A percentile compares a stretch with the other conserved stretches of the same genome.
Conservation (phyloP, 140 eudicot species). For the Senecio squalidus region DNA sequence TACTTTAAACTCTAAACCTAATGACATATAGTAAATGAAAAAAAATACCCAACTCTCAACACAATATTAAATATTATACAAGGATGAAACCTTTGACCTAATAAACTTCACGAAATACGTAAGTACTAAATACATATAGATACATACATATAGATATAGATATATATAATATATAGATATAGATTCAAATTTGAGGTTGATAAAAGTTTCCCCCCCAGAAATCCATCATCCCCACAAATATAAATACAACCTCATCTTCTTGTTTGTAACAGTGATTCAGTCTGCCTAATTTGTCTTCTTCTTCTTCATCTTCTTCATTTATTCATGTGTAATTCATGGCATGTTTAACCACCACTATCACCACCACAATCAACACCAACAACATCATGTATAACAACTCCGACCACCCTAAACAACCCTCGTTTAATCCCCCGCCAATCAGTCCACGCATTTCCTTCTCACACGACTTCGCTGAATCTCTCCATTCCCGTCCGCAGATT, state of each 20-base stretch:
- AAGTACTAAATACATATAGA: no score
- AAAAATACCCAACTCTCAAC: no score
- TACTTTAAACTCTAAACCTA: no score
- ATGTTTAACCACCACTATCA: conserved; percentile 7
- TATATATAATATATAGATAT: no score
- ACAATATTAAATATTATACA: no score
- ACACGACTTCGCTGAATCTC: conserved; percentile 63
- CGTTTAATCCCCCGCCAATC: conserved; percentile 24
- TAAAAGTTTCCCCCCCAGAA: conserved; percentile 27
- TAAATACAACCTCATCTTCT: conserved; percentile 37
- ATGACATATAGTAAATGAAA: no score
- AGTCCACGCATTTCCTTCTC: conserved; percentile 86
- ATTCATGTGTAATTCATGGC: conserved; percentile 33
- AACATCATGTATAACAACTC: conserved; percentile 24
- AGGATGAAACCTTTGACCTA: no score
- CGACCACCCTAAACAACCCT: conserved; percentile 31
- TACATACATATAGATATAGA: no score
- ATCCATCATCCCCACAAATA: conserved; percentile 32
- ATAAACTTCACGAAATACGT: no score
- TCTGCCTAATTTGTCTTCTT: conserved; percentile 29
- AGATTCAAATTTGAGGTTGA: conserved; percentile 30
- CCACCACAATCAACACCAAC: conserved; percentile 1
- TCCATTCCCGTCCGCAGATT: conserved; percentile 27
- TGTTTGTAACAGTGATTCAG: conserved; percentile 32
- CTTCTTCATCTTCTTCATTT: conserved; percentile 15